These are phyloP conservation scores for Rhododendron ferrugineum DNA, from an alignment of 148 eudicot species.

Conservation along the genomic window DNA sequence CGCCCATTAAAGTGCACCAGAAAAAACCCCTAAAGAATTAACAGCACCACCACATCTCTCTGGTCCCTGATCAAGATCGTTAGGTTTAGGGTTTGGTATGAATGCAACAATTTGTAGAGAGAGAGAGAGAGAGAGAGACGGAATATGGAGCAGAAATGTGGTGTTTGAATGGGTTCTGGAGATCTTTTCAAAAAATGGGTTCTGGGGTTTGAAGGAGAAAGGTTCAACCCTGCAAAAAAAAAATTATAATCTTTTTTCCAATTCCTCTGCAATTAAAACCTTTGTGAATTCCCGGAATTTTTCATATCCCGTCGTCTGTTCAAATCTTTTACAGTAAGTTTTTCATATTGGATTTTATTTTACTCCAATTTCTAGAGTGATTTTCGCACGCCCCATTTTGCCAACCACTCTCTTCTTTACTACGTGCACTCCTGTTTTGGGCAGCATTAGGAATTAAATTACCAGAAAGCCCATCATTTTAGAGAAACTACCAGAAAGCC, in stretches of 20 bases:
- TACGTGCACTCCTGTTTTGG: too few species aligned
- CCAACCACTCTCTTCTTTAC: too few species aligned
- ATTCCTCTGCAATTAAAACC: neutral
- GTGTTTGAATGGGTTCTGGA: neutral
- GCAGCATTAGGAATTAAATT: too few species aligned
- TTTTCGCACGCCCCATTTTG: too few species aligned
- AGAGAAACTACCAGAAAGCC: too few species aligned
- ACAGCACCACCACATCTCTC: neutral
- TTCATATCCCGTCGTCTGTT: too few species aligned
- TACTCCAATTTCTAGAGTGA: too few species aligned
- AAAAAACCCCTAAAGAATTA: neutral
- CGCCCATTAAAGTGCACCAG: slow-evolving; percentile 28
- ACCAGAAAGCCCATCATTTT: too few species aligned
- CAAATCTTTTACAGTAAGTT: too few species aligned
- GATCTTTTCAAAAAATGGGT: too few species aligned
- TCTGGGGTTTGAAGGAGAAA: neutral
- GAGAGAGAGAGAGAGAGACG: neutral
- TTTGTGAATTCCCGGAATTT: too few species aligned
- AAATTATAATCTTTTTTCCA: neutral
- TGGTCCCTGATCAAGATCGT: neutral
- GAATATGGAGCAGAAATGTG: neutral
- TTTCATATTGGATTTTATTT: too few species aligned
- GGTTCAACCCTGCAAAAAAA: neutral
- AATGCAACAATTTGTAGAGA: neutral
- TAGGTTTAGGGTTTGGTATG: neutral